phyloP scores from a whole-genome alignment of 2,329 filamentous ascomycete genomes.

The Fusarium liriodendri region DNA sequence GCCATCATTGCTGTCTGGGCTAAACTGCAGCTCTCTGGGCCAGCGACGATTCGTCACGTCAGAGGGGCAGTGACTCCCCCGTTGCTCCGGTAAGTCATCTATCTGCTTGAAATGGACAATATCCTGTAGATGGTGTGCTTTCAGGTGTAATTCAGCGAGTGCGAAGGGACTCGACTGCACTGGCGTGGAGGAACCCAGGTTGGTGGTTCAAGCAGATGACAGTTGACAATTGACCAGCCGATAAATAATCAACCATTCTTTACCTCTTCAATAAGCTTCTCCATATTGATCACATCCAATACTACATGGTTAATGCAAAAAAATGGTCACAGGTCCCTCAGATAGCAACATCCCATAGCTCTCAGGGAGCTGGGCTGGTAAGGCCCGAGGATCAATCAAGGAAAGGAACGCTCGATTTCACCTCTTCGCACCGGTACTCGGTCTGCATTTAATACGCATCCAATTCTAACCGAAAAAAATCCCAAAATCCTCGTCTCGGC shows the following conservation, averaged over 20 bases:
- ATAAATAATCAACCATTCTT: neutral
- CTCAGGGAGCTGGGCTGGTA: neutral
- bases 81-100: neutral
- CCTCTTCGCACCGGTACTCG: slow-evolving; percentile 1
- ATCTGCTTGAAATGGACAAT: too few species aligned
- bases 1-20: neutral
- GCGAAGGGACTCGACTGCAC: neutral
- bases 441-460: neutral
- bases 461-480: neutral
- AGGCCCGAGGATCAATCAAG: neutral
- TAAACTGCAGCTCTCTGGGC: neutral
- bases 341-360: neutral
- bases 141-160: too few species aligned
- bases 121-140: neutral
- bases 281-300: neutral
- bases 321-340: neutral
- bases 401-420: neutral
- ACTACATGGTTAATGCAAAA: neutral
- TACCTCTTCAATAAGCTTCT: neutral
- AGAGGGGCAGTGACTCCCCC: neutral
- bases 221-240: neutral
- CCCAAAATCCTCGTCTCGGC: neutral
- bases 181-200: neutral
- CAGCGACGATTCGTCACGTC: neutral
- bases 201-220: neutral